Base-by-base conservation (phyloP, 495 filamentous ascomycete genomes). In the Chaetomium fimeti region DNA sequence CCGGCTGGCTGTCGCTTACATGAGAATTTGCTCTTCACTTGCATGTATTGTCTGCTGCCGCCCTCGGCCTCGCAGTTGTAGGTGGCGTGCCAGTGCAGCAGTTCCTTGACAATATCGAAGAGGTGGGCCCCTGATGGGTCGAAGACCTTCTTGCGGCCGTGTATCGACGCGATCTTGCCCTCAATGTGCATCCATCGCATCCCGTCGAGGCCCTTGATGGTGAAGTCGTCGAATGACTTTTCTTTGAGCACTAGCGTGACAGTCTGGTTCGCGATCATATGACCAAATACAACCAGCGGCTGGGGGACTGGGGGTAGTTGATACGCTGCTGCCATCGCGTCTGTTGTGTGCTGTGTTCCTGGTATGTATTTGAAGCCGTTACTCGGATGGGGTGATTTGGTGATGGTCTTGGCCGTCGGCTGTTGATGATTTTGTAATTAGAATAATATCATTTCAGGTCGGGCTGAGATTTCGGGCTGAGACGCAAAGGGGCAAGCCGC, bases 181-280 rank as follows among this genome's bases (percentile, higher is more conserved):
- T 84, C 75, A 15, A 88, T 79, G 62, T 82, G 78, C 57, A 88
- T 72, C 49, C 86, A 63, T 7, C 77, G 74, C 20, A 76, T 67
- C 9, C 84, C 83, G 53, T 70, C 76, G 6, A 73, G 68, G 0
- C 76, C 68, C 52, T 78, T 78, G 69, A 87, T 77, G 61, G 82
- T 78, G 71, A 87, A 87, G 71, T 76, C 82, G 75, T 87, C 83
- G 25, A 83, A 64, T 5, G 85, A 71, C 55, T 84, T 82, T 64
- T 88, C 85, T 65, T 79, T 83, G 42, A 88, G 68, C 6, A 82
- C 63, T 8, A 88, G 64, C 1, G 78, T 80, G 59, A 83, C 78
- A 42, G 75, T 68, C 52, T 81, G 72, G 15, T 56, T 71, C 8
- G 81, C 74, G 51, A 83, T 71, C 75, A 81, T 83, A 51, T 77